Base-by-base conservation (phyloP, 2,329 filamentous ascomycete genomes). In the Torrubiella hemipterigena region DNA sequence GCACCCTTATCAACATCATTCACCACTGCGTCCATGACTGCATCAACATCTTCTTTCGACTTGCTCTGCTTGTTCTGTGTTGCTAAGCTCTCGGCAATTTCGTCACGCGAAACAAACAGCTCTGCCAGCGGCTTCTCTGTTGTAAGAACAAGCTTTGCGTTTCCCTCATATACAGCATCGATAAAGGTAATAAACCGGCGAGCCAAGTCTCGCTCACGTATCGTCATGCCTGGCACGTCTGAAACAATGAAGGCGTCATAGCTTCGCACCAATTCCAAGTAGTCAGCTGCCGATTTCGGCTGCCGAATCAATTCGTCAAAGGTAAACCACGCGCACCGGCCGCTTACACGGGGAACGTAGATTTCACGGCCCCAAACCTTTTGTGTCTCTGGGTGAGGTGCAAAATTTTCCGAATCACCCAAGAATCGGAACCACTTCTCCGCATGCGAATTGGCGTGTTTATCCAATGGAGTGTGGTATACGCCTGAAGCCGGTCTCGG, bases 121-220 rank as follows among this genome's bases (percentile, higher is more conserved):
- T 93, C 78, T 7, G 75, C 74, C 3, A 98, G 64, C 0, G 89
- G 85, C 29, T 87, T 83, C 24, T 78, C 85, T 4, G 83, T 87
- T 0, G 91, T 98, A 34, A 98, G 71, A 12, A 96, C 89, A 7
- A 98, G 71, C 59, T 95, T 96, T n/a, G 86, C 87, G 55, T 89
- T 73, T 17, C 69, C 67, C 56, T 98, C 91, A 50, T 98, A 98
- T 5, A 95, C 80, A 6, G 91, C 89, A 52, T 98, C 91, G 42
- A 98, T 84, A 45, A 98, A 95, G 0, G 89, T 98, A 52, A 98
- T 98, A 56, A 98, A 95, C 5, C 91, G 71, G 10, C 91, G 67
- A 0, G 91, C 91, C 23, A 94, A 68, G 58, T 98, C 91, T 14
- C 91, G 75, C 48, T 86, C 76, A 33, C 75, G 74, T 42, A 85